Evolutionary conservation across 2,329 filamentous ascomycete genomes (phyloP).

Genomic region (Pseudohalonectria lignicola): DNA sequence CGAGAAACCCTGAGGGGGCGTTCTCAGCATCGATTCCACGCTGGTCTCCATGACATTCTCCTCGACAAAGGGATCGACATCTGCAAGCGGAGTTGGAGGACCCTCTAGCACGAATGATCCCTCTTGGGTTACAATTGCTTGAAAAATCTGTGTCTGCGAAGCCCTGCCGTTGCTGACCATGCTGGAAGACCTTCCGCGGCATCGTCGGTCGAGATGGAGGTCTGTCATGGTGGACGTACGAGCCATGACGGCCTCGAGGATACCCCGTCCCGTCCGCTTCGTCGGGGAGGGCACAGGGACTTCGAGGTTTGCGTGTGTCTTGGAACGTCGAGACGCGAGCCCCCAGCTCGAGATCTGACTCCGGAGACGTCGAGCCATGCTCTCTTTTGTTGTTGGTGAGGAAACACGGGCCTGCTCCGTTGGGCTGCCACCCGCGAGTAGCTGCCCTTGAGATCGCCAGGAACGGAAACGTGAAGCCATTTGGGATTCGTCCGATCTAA

Average conservation of each 20-base stretch:
- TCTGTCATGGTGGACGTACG: background rate
- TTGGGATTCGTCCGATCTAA: background rate
- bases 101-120: too few relatives aligned
- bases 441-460: too few relatives aligned
- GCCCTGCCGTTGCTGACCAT: too few relatives aligned
- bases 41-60: constrained; percentile 1
- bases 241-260: too few relatives aligned
- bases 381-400: constrained; percentile 1
- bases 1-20: background rate
- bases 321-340: background rate
- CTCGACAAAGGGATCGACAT: background rate
- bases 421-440: background rate
- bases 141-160: too few relatives aligned
- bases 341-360: constrained; percentile 1
- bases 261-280: too few relatives aligned
- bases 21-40: background rate
- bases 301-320: constrained; percentile 1
- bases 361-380: background rate
- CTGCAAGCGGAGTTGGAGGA: background rate
- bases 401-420: background rate
- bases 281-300: too few relatives aligned
- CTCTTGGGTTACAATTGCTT: too few relatives aligned
- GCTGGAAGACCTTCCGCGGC: background rate
- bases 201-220: background rate
- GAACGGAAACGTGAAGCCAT: constrained; percentile 1